Evolutionary conservation across 768 basidiomycete species (phyloP).

Genomic region (Mycena haematopus): DNA sequence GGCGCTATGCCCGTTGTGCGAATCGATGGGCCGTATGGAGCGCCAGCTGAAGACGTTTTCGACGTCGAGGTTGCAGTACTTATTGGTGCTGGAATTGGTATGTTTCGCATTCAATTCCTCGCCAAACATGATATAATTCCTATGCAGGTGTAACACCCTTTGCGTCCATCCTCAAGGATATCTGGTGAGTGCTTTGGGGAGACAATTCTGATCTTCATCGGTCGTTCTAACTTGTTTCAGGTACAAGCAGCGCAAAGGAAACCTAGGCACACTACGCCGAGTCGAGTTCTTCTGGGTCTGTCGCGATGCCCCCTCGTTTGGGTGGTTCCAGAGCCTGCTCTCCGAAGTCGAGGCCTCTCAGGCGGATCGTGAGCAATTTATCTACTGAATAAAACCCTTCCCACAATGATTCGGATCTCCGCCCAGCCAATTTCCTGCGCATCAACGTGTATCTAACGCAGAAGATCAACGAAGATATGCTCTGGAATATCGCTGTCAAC

Average conservation of each 20-base stretch:
- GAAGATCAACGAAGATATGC: constrained; percentile 84
- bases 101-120: constrained; percentile 26
- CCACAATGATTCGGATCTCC: constrained; percentile 14
- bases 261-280: constrained; percentile 78
- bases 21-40: constrained; percentile 93
- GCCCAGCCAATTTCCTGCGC: constrained; percentile 83
- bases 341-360: constrained; percentile 89
- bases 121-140: constrained; percentile 35
- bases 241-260: constrained; percentile 81
- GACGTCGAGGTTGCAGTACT: constrained; percentile 85
- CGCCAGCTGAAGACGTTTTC: constrained; percentile 94
- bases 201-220: neutral
- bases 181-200: constrained; percentile 9
- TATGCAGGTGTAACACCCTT: constrained; percentile 68
- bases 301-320: constrained; percentile 89
- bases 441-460: constrained; percentile 92
- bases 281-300: constrained; percentile 97
- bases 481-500: constrained; percentile 92
- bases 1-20: constrained; percentile 70
- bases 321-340: constrained; percentile 93
- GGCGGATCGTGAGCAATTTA: constrained; percentile 73
- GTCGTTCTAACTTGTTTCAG: neutral
- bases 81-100: constrained; percentile 92
- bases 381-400: neutral
- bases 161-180: constrained; percentile 83